These are phyloP conservation scores for Amphichorda felina DNA, from an alignment of 2,329 filamentous ascomycete species.

Conservation along the genomic window DNA sequence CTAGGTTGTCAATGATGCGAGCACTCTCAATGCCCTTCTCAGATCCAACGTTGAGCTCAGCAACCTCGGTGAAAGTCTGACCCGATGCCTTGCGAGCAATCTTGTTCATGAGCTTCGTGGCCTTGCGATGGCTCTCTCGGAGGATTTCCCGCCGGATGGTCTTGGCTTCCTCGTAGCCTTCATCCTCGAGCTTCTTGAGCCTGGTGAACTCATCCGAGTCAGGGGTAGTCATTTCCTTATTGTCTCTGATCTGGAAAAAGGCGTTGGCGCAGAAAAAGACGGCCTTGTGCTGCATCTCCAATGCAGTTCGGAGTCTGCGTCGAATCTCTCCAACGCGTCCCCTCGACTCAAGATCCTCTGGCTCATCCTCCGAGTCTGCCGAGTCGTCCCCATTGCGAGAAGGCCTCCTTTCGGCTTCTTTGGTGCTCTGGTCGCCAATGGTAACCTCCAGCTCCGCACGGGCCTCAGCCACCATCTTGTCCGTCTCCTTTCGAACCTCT, in stretches of 20 bases:
- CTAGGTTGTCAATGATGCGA: slow-evolving; percentile 52
- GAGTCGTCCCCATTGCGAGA: slow-evolving; percentile 1
- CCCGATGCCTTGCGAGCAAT: slow-evolving; percentile 40
- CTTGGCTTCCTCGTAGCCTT: slow-evolving; percentile 71
- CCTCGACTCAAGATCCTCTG: slow-evolving; percentile 17
- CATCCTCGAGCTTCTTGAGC: slow-evolving; percentile 59
- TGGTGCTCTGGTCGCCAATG: slow-evolving; percentile 15
- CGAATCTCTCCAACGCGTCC: slow-evolving; percentile 44
- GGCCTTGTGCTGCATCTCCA: slow-evolving; percentile 73
- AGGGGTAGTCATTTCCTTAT: slow-evolving; percentile 49
- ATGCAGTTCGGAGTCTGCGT: slow-evolving; percentile 53
- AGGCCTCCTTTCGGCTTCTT: neutral
- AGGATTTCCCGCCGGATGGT: slow-evolving; percentile 66
- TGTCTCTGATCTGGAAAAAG: slow-evolving; percentile 71
- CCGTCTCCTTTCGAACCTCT: slow-evolving; percentile 35
- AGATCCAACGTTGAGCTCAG: slow-evolving; percentile 38
- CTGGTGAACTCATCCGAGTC: slow-evolving; percentile 54
- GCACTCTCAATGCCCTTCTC: slow-evolving; percentile 62
- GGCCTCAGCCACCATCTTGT: slow-evolving; percentile 47
- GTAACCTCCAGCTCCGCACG: slow-evolving; percentile 48
- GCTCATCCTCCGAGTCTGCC: slow-evolving; percentile 14
- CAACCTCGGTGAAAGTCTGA: slow-evolving; percentile 50
- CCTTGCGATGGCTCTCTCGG: slow-evolving; percentile 30
- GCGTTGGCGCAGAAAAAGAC: slow-evolving; percentile 78
- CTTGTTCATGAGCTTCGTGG: slow-evolving; percentile 42